These are phyloP conservation scores for Emericellopsis terricola DNA, from an alignment of 495 filamentous ascomycete genomes.

Conservation along the genomic window DNA sequence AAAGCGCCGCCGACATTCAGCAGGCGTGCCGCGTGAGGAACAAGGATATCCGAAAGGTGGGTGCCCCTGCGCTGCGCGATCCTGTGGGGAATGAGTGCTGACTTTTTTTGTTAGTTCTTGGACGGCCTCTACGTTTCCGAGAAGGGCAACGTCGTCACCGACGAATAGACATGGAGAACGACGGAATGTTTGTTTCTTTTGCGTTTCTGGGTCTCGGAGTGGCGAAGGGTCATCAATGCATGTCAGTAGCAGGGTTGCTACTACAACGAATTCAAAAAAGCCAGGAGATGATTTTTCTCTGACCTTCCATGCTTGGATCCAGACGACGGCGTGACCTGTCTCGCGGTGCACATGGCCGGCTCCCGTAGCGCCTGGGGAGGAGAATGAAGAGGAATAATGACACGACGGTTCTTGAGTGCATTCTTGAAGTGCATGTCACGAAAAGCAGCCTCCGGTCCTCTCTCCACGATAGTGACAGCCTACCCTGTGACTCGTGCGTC, in stretches of 20 bases:
- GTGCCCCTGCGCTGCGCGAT: not conserved
- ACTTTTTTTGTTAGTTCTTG: constrained; percentile 59
- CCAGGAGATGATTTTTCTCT: constrained; percentile 1
- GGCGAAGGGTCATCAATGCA: constrained; percentile 37
- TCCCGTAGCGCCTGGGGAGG: no score
- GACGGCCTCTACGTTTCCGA: constrained; percentile 99
- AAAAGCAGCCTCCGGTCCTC: no score
- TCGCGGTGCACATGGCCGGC: no score
- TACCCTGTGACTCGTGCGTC: no score
- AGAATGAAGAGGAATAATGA: no score
- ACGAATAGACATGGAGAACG: constrained; percentile 23
- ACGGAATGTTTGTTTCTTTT: constrained; percentile 15
- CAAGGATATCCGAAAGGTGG: constrained; percentile 99
- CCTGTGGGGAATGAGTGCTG: constrained; percentile 12
- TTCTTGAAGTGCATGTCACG: no score
- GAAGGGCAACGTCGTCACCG: constrained; percentile 75
- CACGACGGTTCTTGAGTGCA: no score
- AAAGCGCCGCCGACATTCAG: constrained; percentile 97
- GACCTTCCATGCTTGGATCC: not conserved
- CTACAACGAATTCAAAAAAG: constrained; percentile 4
- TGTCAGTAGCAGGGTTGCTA: constrained; percentile 32
- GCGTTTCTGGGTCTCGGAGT: constrained; percentile 24
- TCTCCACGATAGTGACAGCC: no score
- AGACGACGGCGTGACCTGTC: no score
- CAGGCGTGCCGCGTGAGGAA: constrained; percentile 97